A percentile compares a stretch with the other conserved stretches of the same genome.
Evolutionary conservation across 108 stramenopile genomes (phyloP).

Genomic region (Bacterosira constricta): DNA sequence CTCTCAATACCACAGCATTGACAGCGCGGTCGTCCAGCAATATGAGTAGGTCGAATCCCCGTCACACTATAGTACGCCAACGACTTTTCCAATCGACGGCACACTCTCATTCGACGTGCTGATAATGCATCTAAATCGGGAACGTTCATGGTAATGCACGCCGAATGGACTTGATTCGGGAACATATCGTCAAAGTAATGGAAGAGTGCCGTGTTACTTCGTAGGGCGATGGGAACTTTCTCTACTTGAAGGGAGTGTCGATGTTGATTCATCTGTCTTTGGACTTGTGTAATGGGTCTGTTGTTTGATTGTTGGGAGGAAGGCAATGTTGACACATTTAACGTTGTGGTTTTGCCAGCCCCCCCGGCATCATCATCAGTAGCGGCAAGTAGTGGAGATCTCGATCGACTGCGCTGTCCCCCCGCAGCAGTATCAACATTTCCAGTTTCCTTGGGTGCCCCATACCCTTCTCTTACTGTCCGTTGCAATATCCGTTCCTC

Average conservation of each 20-base stretch:
- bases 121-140: constrained; percentile 77
- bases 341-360: constrained; percentile 7
- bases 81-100: constrained; percentile 79
- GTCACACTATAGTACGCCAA: constrained; percentile 81
- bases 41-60: constrained; percentile 75
- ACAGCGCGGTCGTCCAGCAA: constrained; percentile 73
- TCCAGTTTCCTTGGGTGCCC: constrained; percentile 23
- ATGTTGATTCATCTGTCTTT: constrained; percentile 54
- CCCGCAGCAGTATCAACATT: constrained; percentile 47
- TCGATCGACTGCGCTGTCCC: constrained; percentile 27
- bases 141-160: constrained; percentile 77
- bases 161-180: constrained; percentile 80
- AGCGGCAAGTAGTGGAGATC: constrained; percentile 9
- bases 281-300: background rate
- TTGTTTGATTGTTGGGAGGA: constrained; percentile 4
- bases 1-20: constrained; percentile 73
- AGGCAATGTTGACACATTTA: background rate
- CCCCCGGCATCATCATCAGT: constrained; percentile 37
- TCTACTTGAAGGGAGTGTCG: constrained; percentile 85
- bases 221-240: constrained; percentile 78
- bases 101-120: constrained; percentile 60
- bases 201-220: constrained; percentile 76
- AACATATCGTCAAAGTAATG: constrained; percentile 90
- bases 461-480: constrained; percentile 24
- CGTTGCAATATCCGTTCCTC: constrained; percentile 10